These are phyloP conservation scores for Cantharellus anzutake DNA, from an alignment of 768 basidiomycete genomes.

Conservation along the genomic window DNA sequence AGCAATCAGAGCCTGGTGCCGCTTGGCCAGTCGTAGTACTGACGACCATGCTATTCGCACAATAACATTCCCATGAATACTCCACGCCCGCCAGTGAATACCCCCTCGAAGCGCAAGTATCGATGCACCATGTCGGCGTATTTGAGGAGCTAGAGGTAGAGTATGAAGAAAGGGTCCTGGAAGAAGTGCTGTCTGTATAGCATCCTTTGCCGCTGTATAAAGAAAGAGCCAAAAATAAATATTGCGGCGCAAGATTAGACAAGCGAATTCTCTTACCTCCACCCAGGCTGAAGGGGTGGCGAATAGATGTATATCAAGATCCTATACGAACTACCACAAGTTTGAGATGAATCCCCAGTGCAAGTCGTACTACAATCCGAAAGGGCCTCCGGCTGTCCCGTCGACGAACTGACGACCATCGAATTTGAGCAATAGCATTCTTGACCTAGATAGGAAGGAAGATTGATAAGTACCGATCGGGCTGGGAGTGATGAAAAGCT, in stretches of 20 bases:
- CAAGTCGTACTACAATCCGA: background rate
- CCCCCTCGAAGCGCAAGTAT: background rate
- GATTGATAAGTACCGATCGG: background rate
- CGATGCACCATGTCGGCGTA: conserved; percentile 4
- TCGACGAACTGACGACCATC: background rate
- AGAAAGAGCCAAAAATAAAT: background rate
- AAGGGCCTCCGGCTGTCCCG: background rate
- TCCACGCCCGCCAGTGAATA: conserved; percentile 5
- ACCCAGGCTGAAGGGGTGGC: background rate
- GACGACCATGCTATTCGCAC: conserved; percentile 1
- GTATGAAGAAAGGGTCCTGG: background rate
- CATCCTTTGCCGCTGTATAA: background rate
- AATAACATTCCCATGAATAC: conserved; percentile 6
- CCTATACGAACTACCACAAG: background rate
- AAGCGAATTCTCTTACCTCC: background rate
- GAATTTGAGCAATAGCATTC: conserved; percentile 1
- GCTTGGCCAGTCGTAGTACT: background rate
- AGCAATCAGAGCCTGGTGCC: background rate
- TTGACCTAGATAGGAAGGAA: background rate
- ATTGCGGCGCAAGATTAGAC: background rate
- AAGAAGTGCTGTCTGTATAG: conserved; percentile 1
- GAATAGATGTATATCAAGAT: background rate
- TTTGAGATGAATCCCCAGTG: background rate
- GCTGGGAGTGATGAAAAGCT: background rate
- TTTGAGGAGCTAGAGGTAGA: background rate